phyloP scores from a whole-genome alignment of 192 early-diverging fungal species.

The Backusella liffmaniae region DNA sequence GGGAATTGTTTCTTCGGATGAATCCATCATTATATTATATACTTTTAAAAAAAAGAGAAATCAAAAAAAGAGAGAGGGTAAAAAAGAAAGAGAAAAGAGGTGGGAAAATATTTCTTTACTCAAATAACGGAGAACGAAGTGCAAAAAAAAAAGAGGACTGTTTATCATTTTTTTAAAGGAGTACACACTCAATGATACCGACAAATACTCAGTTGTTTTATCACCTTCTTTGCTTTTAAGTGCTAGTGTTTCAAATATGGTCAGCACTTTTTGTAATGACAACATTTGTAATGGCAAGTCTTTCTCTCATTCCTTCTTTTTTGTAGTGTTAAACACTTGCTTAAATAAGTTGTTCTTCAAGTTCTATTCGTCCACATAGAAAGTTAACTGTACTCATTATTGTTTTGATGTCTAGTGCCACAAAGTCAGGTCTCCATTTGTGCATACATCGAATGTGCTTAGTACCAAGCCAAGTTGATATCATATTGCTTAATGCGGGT shows the following conservation, averaged over 20 bases:
- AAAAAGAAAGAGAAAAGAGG: constrained; percentile 13
- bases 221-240: neutral
- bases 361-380: neutral
- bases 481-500: too few relatives aligned
- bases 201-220: neutral
- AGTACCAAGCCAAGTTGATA: too few relatives aligned
- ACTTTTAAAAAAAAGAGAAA: neutral
- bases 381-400: neutral
- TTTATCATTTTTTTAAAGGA: constrained; percentile 7
- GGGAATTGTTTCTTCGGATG: neutral
- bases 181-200: neutral
- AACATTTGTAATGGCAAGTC: neutral
- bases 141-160: constrained; percentile 3
- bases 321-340: neutral
- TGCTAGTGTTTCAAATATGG: neutral
- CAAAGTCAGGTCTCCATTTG: neutral
- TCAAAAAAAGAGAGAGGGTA: constrained; percentile 1
- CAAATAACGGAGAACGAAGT: constrained; percentile 3
- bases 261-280: neutral
- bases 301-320: neutral
- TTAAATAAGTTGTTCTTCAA: too few relatives aligned
- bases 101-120: neutral
- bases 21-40: neutral
- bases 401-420: too few relatives aligned
- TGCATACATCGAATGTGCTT: neutral